Base-by-base conservation (phyloP, 345 rosid genomes). In the Citrus hindsii region DNA sequence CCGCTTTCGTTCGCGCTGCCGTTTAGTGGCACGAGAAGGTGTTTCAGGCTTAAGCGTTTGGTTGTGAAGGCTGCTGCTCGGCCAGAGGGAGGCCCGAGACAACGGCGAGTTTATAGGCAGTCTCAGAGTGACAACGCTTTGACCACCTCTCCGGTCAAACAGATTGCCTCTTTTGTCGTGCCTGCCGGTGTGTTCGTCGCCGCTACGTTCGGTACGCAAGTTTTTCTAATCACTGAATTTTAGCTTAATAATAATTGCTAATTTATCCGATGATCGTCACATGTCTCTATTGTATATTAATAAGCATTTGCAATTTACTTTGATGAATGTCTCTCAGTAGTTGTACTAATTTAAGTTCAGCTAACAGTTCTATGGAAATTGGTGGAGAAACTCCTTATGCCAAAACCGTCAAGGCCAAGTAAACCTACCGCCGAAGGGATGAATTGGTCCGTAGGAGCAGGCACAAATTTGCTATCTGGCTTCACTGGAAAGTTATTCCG, bases 351-450 rank as follows among this genome's bases (percentile, higher is more conserved):
- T 88, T 79, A 77, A 86, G 79, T 82, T 95, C 97, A 92, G 94
- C 89, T 91, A 88, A 89, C 98, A 95, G 99, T 95, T 91, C 72
- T 95, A 76, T 93, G 96, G 98, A 95, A 89, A 86, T 73, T 92
- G 88, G 92, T 89, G 82, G 97, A 88, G 89, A 90, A 88, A 83
- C 42, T 92, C 64, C 81, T 90, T 81, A 78, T 75, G 71, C 92
- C 90, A 35, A 92, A 89, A 84, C 83, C 86, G 32, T 72, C 82
- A 40, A 83, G 79, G 80, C 55, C 86, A 53, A 53, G 73, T 66
- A 87, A 85, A 73, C 77, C 92, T 68, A 72, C 90, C 73, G 58
- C 89, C 2, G 85, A 84, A 73, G 98, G 97, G 83, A 74, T 88
- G 82, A 88, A 82, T 67, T 95, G 94, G 95, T 92, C 96, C 1